These are phyloP conservation scores for Mycotypha africana DNA, from an alignment of 371 early-diverging fungal genomes.

Conservation along the genomic window DNA sequence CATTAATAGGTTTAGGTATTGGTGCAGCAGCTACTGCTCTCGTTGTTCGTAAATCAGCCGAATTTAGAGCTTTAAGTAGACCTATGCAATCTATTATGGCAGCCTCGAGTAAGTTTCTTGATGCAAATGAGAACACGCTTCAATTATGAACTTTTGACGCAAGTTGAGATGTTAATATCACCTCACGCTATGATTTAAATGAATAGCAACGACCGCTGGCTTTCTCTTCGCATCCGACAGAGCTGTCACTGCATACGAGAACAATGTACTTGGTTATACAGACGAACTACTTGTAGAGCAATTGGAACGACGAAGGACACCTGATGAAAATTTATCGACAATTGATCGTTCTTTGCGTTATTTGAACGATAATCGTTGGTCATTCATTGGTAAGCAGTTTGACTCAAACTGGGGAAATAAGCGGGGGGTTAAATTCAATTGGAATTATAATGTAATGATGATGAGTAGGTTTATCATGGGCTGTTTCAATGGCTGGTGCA, in stretches of 20 bases:
- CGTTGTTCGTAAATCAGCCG: conserved; percentile 30
- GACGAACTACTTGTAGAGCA: conserved; percentile 31
- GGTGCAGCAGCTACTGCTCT: conserved; percentile 34
- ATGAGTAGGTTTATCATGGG: conserved; percentile 61
- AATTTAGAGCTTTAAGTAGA: conserved; percentile 33
- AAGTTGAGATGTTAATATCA: too few species aligned
- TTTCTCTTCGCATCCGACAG: conserved; percentile 40
- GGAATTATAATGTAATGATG: not conserved
- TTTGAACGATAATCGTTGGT: conserved; percentile 47
- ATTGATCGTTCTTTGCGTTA: conserved; percentile 27
- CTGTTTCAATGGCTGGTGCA: conserved; percentile 62
- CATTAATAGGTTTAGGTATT: conserved; percentile 38
- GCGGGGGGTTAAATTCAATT: not conserved
- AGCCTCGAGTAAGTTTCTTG: conserved; percentile 36
- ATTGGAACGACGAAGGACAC: conserved; percentile 5
- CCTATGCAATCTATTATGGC: conserved; percentile 37
- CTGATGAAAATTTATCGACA: conserved; percentile 11
- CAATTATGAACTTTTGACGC: too few species aligned
- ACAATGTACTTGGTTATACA: conserved; percentile 33
- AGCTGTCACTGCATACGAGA: conserved; percentile 34
- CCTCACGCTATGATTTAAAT: too few species aligned
- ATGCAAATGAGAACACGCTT: too few species aligned
- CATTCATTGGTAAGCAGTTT: conserved; percentile 49
- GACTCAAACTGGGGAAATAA: not conserved
- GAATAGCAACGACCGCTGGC: conserved; percentile 39